A percentile compares a stretch with the other conserved stretches of the same genome.
Evolutionary conservation across 2,329 filamentous ascomycete genomes (phyloP).

Genomic region (Trichoderma arundinaceum): DNA sequence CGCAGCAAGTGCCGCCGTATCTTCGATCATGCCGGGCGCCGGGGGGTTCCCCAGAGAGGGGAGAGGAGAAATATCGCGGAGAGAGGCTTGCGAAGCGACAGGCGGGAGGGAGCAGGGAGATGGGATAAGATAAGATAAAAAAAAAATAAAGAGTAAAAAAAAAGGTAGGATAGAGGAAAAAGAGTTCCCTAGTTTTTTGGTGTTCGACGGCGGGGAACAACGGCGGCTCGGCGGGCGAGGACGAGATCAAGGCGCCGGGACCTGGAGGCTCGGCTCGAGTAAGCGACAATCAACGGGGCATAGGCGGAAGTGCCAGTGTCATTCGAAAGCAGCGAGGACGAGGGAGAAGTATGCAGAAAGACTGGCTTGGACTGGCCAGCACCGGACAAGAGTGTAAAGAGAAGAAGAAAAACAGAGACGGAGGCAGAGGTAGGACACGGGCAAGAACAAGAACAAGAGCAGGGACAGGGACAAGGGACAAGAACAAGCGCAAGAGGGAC

Average conservation of each 20-base stretch:
- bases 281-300: conserved; percentile 32
- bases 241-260: conserved; percentile 30
- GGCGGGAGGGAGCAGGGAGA: not conserved
- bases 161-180: not conserved
- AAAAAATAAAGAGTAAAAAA: not conserved
- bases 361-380: conserved; percentile 5
- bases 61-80: conserved; percentile 29
- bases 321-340: conserved; percentile 18
- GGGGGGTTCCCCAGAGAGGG: conserved; percentile 20
- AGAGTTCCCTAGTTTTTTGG: conserved; percentile 1
- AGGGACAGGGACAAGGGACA: not conserved
- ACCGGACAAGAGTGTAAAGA: conserved; percentile 4
- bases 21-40: conserved; percentile 51
- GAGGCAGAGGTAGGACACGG: conserved; percentile 21
- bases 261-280: conserved; percentile 31
- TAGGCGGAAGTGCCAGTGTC: conserved; percentile 19
- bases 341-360: conserved; percentile 11
- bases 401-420: not conserved
- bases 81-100: conserved; percentile 18
- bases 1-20: conserved; percentile 61
- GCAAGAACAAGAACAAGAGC: conserved; percentile 8
- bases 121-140: not conserved
- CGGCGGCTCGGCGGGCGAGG: conserved; percentile 22
- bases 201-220: conserved; percentile 19
- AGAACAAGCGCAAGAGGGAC: conserved; percentile 17